A percentile compares a stretch with the other conserved stretches of the same genome.
phyloP scores from a whole-genome alignment of 305 asterid species.

The Solanum hybrid region DNA sequence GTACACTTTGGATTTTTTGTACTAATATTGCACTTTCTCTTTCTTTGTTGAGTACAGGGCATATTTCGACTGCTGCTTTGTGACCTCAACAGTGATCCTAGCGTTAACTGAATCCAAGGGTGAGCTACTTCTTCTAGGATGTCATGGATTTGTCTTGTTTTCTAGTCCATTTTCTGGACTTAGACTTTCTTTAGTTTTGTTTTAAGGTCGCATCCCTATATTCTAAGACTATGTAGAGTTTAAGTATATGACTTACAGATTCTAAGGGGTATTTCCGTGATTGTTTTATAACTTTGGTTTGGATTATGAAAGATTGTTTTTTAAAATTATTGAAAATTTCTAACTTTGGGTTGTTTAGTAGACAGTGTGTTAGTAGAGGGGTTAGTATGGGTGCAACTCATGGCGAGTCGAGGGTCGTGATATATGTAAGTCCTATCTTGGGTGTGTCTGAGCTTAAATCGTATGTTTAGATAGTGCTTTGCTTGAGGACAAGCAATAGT shows the following conservation, averaged over 20 bases:
- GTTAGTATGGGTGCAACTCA: neutral
- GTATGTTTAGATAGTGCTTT: neutral
- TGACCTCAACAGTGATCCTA: neutral
- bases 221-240: neutral
- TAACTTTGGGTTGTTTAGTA: neutral
- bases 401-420: neutral
- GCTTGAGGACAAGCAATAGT: neutral
- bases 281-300: neutral
- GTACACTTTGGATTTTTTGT: neutral
- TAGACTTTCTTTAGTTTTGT: neutral
- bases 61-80: too few relatives aligned
- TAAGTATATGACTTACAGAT: neutral
- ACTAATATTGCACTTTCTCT: neutral
- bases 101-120: neutral
- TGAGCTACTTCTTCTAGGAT: neutral
- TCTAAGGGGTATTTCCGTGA: neutral
- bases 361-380: neutral
- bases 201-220: neutral
- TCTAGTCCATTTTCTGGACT: neutral
- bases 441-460: neutral
- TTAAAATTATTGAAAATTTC: neutral
- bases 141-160: neutral
- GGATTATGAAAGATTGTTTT: neutral
- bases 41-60: neutral
- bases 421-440: neutral